Conservation (phyloP, 2,329 filamentous ascomycete genomes). For the Colletotrichum chlorophyti region DNA sequence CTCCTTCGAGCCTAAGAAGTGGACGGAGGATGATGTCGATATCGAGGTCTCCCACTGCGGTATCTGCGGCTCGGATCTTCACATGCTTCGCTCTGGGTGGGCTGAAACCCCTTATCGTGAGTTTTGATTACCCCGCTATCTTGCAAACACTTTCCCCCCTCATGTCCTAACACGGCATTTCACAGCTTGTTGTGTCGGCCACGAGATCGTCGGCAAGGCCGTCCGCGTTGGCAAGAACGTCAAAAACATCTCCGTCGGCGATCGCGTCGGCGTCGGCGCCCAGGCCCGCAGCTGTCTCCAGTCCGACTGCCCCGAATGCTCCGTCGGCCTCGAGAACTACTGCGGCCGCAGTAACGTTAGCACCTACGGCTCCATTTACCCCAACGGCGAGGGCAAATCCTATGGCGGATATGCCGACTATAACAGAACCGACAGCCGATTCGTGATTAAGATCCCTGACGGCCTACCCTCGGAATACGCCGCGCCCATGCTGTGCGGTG, state of each 20-base stretch:
- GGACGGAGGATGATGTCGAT: conserved; percentile 70
- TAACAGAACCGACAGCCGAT: conserved; percentile 46
- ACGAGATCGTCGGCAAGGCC: conserved; percentile 69
- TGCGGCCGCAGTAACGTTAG: conserved; percentile 46
- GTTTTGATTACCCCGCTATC: no score
- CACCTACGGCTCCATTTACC: conserved; percentile 61
- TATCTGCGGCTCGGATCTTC: conserved; percentile 69
- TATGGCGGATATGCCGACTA: conserved; percentile 60
- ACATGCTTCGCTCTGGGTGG: conserved; percentile 64
- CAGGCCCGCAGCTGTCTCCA: conserved; percentile 62
- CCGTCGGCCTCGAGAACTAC: conserved; percentile 48
- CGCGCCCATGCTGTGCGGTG: conserved; percentile 74
- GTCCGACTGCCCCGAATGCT: conserved; percentile 50
- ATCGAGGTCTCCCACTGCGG: conserved; percentile 71
- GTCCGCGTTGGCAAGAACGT: conserved; percentile 59
- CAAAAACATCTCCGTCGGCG: conserved; percentile 61
- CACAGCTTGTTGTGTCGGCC: conserved; percentile 61
- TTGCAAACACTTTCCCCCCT: conserved; percentile 11
- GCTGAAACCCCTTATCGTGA: conserved; percentile 46
- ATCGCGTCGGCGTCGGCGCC: conserved; percentile 69
- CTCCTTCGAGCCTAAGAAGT: conserved; percentile 68
- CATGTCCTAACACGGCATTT: neutral
- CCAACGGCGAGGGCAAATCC: conserved; percentile 59
- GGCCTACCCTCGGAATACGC: conserved; percentile 46
- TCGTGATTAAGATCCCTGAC: conserved; percentile 56